A percentile compares a stretch with the other conserved stretches of the same genome.
phyloP scores from a whole-genome alignment of 75 land plant genomes.

The Sequoiadendron giganteum region DNA sequence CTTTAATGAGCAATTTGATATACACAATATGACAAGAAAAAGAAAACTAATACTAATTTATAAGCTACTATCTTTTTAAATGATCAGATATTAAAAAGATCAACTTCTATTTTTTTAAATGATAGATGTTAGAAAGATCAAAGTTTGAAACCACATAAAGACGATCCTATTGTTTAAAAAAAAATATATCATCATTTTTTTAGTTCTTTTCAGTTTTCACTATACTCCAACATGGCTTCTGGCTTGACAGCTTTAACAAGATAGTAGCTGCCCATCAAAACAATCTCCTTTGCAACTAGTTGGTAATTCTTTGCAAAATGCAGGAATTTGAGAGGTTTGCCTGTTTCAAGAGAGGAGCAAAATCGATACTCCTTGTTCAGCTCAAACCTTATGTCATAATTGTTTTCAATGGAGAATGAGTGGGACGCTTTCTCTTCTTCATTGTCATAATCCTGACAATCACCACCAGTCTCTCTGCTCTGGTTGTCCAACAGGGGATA shows the following conservation, averaged over 20 bases:
- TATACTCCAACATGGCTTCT: neutral
- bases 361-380: neutral
- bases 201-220: too few species aligned
- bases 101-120: too few species aligned
- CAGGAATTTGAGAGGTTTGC: neutral
- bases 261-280: conserved; percentile 9
- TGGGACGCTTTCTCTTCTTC: neutral
- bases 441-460: conserved; percentile 1
- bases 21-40: too few species aligned
- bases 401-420: neutral
- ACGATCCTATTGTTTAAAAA: too few species aligned
- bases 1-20: too few species aligned
- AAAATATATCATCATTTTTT: too few species aligned
- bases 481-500: neutral
- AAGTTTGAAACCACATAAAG: too few species aligned
- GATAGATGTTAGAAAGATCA: too few species aligned
- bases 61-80: too few species aligned
- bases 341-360: neutral
- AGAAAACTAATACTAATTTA: too few species aligned
- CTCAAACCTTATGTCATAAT: neutral
- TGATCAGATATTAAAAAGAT: too few species aligned
- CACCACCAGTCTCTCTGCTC: conserved; percentile 7
- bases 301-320: conserved; percentile 5
- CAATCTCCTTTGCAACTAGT: neutral
- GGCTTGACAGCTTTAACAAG: conserved; percentile 5